phyloP scores from a whole-genome alignment of 768 basidiomycete species.

The Xerocomellus intermedius region DNA sequence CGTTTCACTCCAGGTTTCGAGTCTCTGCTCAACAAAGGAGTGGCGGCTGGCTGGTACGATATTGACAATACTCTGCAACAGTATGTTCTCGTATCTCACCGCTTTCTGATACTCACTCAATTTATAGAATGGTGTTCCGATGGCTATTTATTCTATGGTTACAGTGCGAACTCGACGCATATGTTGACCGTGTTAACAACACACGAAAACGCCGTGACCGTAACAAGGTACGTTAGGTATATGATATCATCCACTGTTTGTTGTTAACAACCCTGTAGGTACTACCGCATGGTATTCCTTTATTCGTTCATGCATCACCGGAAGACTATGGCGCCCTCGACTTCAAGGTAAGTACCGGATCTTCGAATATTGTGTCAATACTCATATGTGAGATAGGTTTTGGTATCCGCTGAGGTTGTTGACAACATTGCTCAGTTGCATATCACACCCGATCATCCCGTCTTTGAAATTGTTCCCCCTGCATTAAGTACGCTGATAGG shows the following conservation, averaged over 20 bases:
- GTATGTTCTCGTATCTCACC: neutral
- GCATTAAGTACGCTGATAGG: too few relatives aligned
- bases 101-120: too few relatives aligned
- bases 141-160: neutral
- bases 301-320: neutral
- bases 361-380: too few relatives aligned
- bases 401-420: too few relatives aligned
- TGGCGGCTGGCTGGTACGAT: neutral
- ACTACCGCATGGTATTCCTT: neutral
- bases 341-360: too few relatives aligned
- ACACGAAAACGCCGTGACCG: neutral
- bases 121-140: neutral
- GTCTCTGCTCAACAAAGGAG: neutral
- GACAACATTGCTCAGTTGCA: too few relatives aligned
- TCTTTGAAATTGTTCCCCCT: too few relatives aligned
- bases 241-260: neutral
- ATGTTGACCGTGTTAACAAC: neutral
- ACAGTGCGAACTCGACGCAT: neutral
- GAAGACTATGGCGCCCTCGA: too few relatives aligned
- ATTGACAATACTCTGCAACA: neutral
- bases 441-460: too few relatives aligned
- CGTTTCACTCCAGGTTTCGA: neutral
- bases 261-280: neutral
- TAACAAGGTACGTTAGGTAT: neutral
- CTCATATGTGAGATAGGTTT: too few relatives aligned